phyloP scores from a whole-genome alignment of 2,329 filamentous ascomycete species.

The Myotisia sp. region DNA sequence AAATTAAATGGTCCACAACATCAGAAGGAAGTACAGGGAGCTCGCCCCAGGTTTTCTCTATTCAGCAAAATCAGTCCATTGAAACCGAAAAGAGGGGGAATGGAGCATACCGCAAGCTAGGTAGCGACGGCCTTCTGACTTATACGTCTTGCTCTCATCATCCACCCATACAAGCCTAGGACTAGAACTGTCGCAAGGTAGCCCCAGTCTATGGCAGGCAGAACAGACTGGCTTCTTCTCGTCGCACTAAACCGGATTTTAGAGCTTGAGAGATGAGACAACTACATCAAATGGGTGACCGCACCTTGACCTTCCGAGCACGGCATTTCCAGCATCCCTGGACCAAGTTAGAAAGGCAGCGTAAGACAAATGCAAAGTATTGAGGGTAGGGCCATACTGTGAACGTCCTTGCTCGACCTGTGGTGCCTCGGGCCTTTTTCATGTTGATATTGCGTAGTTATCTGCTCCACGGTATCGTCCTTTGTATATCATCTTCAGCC shows the following conservation, averaged over 20 bases:
- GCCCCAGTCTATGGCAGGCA: constrained; percentile 15
- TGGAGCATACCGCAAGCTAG: not conserved
- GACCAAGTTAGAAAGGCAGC: not conserved
- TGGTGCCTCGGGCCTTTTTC: no score
- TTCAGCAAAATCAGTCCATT: not conserved
- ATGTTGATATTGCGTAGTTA: no score
- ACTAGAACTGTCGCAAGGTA: not conserved
- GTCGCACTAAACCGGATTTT: constrained; percentile 13
- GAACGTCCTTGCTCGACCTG: not conserved
- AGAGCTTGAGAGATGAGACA: no score
- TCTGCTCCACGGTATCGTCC: no score
- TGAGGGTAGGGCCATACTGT: not conserved
- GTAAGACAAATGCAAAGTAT: not conserved
- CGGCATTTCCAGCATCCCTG: constrained; percentile 2
- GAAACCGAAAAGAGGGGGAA: not conserved
- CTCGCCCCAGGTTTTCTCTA: constrained; percentile 1
- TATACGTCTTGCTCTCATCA: not conserved
- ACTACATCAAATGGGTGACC: no score
- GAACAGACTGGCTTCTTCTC: constrained; percentile 16
- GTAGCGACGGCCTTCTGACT: not conserved
- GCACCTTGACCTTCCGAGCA: constrained; percentile 1
- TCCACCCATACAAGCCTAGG: constrained; percentile 2
- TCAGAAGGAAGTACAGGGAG: not conserved
- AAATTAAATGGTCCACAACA: not conserved
- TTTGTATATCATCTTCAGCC: no score